Base-by-base conservation (phyloP, 495 filamentous ascomycete species). In the Aspergillus homomorphus region DNA sequence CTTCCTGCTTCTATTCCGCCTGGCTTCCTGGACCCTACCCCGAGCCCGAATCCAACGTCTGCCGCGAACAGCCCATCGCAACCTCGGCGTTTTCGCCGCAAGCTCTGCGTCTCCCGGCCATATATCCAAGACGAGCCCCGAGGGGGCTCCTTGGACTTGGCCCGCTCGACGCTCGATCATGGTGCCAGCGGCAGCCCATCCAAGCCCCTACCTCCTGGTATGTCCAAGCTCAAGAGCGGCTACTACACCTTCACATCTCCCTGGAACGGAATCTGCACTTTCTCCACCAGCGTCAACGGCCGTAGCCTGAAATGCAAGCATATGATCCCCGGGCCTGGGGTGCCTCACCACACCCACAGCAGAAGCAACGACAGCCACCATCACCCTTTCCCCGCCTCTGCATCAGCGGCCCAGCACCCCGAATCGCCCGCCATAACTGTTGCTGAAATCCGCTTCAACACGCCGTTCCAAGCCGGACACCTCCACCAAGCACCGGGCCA, bases 361-460 rank as follows among this genome's bases (percentile, higher is more conserved):
- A 7, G 33, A 38, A 38, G 33, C 23, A 54, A 43, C 49, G 15
- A 46, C 38, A 51, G 48, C 48, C 16, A 24, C 15, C 28, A 18
- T 26, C 41, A 26, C 28, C n/a, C 49, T n/a, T 49, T 24, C 28
- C 28, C 44, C 45, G 45, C 52, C 18, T 24, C 33, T 38, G 12
- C 33, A 5, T 38, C 33, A 12, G 10, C 33, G 2, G 10, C 33
- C 4, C 4, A 5, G 12, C 33, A 50, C 22, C 51, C 57, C n/a
- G 62, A 71, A 0, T 62, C 66, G 24, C 66, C 74, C 9, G 75
- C 83, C 12, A 79, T 82, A n/a, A 76, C 80, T 0, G 83, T 93
- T 10, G 92, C 90, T 66, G 92, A 96, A 72, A 73, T 96, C 54
- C 84, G 92, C 33, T 96, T 95, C 80, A 96, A 95, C 70, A 82